phyloP scores from a whole-genome alignment of 2,329 filamentous ascomycete species.

The Ceratocystis variospora region DNA sequence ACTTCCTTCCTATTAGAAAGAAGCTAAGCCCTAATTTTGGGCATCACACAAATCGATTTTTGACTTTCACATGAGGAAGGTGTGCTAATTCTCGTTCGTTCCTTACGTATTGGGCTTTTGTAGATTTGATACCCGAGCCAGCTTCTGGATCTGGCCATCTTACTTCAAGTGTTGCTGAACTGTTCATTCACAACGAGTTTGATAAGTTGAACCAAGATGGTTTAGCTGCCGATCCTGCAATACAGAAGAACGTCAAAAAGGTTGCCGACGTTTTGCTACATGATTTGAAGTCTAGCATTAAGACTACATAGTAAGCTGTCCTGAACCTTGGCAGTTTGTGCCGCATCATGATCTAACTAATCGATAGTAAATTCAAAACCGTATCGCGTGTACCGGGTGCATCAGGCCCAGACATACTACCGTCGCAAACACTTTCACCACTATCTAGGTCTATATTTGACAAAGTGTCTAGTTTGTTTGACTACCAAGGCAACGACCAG shows the following conservation, averaged over 20 bases:
- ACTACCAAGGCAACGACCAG: constrained; percentile 13
- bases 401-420: constrained; percentile 11
- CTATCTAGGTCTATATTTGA: constrained; percentile 33
- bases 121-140: constrained; percentile 54
- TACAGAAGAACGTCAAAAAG: constrained; percentile 53
- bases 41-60: background rate
- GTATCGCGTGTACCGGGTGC: constrained; percentile 22
- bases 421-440: constrained; percentile 35
- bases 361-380: constrained; percentile 39
- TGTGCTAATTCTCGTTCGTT: constrained; percentile 3
- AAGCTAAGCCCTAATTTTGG: background rate
- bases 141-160: constrained; percentile 43
- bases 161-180: constrained; percentile 36
- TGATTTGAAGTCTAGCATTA: constrained; percentile 56
- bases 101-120: background rate
- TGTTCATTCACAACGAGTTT: constrained; percentile 42
- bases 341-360: constrained; percentile 22
- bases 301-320: constrained; percentile 50
- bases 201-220: constrained; percentile 61
- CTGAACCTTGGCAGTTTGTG: background rate
- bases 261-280: constrained; percentile 61
- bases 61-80: constrained; percentile 16
- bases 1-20: background rate
- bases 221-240: constrained; percentile 36
- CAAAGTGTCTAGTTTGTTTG: constrained; percentile 24